Evolutionary conservation across 2,329 filamentous ascomycete species (phyloP), one percentile per base, ranked within the genome.

Genomic region (Aspergillus sergii): DNA sequence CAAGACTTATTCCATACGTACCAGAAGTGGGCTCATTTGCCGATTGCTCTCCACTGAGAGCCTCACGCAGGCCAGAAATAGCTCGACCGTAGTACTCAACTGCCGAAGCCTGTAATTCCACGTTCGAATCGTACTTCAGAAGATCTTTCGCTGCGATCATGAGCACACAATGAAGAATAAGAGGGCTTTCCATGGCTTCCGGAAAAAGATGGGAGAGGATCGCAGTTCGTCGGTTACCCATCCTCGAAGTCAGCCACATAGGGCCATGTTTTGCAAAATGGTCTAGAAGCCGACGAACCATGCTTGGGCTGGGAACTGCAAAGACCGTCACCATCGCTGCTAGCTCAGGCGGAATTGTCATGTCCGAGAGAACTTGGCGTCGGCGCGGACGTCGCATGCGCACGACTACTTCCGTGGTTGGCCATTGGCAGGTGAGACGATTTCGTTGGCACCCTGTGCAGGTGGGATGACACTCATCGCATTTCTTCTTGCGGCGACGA

Each of bases 401-500:
- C 21, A 21, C 43, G 11, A 7, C n/a, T 3, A 16, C 14, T 23
- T 23, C 43, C 6, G 10, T 16, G 2, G 43, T 21, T 5, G 34
- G 41, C 61, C 61, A 63, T 32, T 53, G 39, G 30, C 61, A 63
- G 21, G 21, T 21, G 6, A 63, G 32, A n/a, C 16, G 7, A 14
- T 63, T 63, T 16, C 61, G 61, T 3, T 51, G 57, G 14, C 61
- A 63, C 14, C 51, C 61, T 9, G 26, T 45, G 19, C 61, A 63
- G 14, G 39, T 41, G 3, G 61, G 58, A 34, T 51, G 57, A 3
- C 16, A 14, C 30, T 63, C 61, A 28, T 63, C 57, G 26, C 61
- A 63, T 60, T 60, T 63, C 53, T 63, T 63, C 53, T 63, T 63
- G 43, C 61, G 61, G 2, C 34, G 51, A 10, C 61, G 57, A 39